Percentiles rank a stretch among this genome's conserved stretches.
These are phyloP conservation scores for Shiraia sp. DNA, from an alignment of 2,329 filamentous ascomycete genomes.

Conservation along the genomic window DNA sequence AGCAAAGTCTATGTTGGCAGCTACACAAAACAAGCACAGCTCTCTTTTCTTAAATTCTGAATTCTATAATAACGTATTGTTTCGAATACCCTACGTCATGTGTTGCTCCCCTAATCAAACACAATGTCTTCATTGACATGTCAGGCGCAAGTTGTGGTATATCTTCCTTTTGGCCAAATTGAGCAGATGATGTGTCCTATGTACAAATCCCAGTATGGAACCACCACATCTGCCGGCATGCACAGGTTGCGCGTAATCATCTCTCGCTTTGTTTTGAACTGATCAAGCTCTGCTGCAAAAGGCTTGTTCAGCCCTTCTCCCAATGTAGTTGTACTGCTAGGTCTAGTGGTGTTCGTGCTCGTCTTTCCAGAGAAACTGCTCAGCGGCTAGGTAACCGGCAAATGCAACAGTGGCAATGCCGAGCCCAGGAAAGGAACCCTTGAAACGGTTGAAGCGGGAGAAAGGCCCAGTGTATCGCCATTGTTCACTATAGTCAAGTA, in stretches of 20 bases:
- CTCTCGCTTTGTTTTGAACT: neutral
- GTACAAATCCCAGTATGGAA: constrained; percentile 39
- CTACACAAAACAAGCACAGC: too few relatives aligned
- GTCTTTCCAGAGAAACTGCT: constrained; percentile 82
- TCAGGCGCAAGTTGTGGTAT: neutral
- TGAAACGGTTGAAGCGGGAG: constrained; percentile 87
- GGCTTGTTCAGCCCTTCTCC: neutral
- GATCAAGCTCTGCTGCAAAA: too few relatives aligned
- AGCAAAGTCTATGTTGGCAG: too few relatives aligned
- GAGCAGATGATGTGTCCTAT: constrained; percentile 34
- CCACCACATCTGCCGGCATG: constrained; percentile 36
- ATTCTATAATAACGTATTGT: too few relatives aligned
- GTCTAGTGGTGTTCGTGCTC: constrained; percentile 40
- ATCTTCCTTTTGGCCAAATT: constrained; percentile 25
- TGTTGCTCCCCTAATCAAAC: too few relatives aligned
- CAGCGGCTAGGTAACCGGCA: constrained; percentile 83
- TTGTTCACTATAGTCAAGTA: constrained; percentile 68
- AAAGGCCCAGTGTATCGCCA: constrained; percentile 94
- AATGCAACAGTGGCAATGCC: constrained; percentile 93
- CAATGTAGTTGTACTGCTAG: neutral
- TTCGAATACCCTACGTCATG: too few relatives aligned
- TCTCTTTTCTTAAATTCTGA: too few relatives aligned
- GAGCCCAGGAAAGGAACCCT: constrained; percentile 81
- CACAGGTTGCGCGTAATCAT: constrained; percentile 23
- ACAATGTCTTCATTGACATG: too few relatives aligned